Base-by-base conservation (phyloP, 140 eudicot genomes). In the Bidens hawaiensis region DNA sequence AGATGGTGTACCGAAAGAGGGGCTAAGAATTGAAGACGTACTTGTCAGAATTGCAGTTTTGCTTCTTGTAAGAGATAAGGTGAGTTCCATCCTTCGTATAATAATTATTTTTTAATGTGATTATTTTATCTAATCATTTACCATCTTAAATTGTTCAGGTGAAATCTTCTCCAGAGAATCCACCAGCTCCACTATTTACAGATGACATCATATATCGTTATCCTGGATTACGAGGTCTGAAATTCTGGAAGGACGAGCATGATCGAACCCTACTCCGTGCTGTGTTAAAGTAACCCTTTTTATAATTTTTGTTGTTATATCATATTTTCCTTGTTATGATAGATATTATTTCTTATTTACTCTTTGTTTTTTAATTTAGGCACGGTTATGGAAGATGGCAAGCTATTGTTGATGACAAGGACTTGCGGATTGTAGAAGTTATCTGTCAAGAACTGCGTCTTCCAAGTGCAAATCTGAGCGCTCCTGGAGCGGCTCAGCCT, bases 361-460 rank as follows among this genome's bases (percentile, higher is more conserved):
- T 52, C 33, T 34, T 25, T 21, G 24, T 71, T 26, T 33, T 46
- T 24, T 59, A 46, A 33, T 43, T 11, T 28, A 89, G 97, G 73
- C 97, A 90, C 71, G 97, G 97, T 41, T 90, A 86, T 76, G 97
- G 95, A 79, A 83, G 95, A 81, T 90, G 97, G 97, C 95, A 90
- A 86, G 94, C 95, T 27, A 90, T 90, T 64, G 85, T 86, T 54
- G 97, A 90, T 70, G 97, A 90, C 72, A 86, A 79, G 82, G 94
- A 83, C 23, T 67, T 79, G 45, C 70, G 64, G 75, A 54, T 90
- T 68, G 95, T 81, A 64, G 95, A 90, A 61, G 76, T 83, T 43
- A 86, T 90, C 19, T 83, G 94, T 74, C 83, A 83, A 67, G 95
- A 83, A 68, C 64, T 86, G 78, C 83, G 86, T 70, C 93, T 90